Evolutionary conservation across 2,329 filamentous ascomycete genomes (phyloP).

Genomic region (Ceratocystis papillata): DNA sequence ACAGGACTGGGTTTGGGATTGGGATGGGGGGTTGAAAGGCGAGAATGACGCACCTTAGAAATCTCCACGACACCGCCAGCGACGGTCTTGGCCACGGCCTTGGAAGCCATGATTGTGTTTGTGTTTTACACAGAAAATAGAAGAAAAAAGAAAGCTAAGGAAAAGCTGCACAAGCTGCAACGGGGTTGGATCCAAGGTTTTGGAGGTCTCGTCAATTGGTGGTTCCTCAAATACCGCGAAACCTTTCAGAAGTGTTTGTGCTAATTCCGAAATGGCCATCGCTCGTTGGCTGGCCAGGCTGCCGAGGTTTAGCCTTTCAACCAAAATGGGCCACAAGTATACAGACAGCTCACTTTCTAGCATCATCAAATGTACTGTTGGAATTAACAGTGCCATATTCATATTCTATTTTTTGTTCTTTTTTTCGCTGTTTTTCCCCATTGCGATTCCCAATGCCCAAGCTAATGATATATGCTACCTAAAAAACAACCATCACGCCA

Average conservation of each 20-base stretch:
- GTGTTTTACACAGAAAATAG: slow-evolving; percentile 20
- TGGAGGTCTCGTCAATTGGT: neutral
- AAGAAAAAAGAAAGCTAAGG: neutral
- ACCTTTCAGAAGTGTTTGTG: neutral
- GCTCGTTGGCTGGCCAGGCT: slow-evolving; percentile 5
- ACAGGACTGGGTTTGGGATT: too few species aligned
- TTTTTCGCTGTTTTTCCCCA: neutral
- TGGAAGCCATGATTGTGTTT: slow-evolving; percentile 47
- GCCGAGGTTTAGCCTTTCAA: neutral
- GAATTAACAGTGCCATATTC: neutral
- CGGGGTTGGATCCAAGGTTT: neutral
- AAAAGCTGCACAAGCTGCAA: neutral
- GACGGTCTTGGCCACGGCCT: slow-evolving; percentile 47
- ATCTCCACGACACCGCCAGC: slow-evolving; percentile 44
- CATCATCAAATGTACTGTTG: neutral
- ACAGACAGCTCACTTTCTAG: neutral
- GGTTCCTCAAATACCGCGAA: slow-evolving; percentile 2
- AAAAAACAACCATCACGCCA: neutral
- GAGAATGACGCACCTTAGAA: slow-evolving; percentile 41
- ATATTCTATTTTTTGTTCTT: neutral
- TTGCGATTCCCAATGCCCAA: neutral
- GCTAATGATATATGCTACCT: neutral
- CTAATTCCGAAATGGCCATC: slow-evolving; percentile 15
- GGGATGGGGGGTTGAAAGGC: neutral
- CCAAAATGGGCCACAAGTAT: neutral